phyloP scores from a whole-genome alignment of 495 filamentous ascomycete species.

The Darksidea phi region DNA sequence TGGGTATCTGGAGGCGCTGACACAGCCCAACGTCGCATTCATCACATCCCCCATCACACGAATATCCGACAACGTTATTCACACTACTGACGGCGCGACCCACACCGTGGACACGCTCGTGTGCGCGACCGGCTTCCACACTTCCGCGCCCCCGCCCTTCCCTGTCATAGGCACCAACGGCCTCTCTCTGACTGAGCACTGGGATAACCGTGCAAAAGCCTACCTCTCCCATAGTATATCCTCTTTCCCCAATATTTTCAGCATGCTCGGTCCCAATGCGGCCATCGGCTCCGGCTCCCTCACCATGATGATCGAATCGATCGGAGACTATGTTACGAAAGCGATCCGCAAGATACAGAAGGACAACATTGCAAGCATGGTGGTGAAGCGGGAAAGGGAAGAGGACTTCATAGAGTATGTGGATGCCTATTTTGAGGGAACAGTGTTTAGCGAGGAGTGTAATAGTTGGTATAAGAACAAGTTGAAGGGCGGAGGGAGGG shows the following conservation, averaged over 20 bases:
- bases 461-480: slow-evolving; percentile 30
- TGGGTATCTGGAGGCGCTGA: slow-evolving; percentile 42
- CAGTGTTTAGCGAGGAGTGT: slow-evolving; percentile 30
- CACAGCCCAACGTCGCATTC: slow-evolving; percentile 40
- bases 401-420: slow-evolving; percentile 29
- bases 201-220: slow-evolving; percentile 33
- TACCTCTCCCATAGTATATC: slow-evolving; percentile 41
- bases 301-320: slow-evolving; percentile 38
- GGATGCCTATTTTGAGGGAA: slow-evolving; percentile 27
- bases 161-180: slow-evolving; percentile 32
- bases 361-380: slow-evolving; percentile 25
- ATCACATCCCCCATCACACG: slow-evolving; percentile 33
- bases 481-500: background rate
- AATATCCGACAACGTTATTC: slow-evolving; percentile 35
- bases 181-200: slow-evolving; percentile 34
- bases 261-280: slow-evolving; percentile 42
- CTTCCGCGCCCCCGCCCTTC: slow-evolving; percentile 41
- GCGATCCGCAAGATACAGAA: slow-evolving; percentile 29
- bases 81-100: slow-evolving; percentile 37
- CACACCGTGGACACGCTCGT: slow-evolving; percentile 41
- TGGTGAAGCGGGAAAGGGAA: slow-evolving; percentile 14
- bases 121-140: slow-evolving; percentile 44
- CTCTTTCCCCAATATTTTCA: slow-evolving; percentile 41
- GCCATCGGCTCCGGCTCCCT: slow-evolving; percentile 41
- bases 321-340: slow-evolving; percentile 37